Percentiles rank a stretch among this genome's conserved stretches.
Conservation (phyloP, 1,284 basidiomycete species). For the Sporisorium reilianum region DNA sequence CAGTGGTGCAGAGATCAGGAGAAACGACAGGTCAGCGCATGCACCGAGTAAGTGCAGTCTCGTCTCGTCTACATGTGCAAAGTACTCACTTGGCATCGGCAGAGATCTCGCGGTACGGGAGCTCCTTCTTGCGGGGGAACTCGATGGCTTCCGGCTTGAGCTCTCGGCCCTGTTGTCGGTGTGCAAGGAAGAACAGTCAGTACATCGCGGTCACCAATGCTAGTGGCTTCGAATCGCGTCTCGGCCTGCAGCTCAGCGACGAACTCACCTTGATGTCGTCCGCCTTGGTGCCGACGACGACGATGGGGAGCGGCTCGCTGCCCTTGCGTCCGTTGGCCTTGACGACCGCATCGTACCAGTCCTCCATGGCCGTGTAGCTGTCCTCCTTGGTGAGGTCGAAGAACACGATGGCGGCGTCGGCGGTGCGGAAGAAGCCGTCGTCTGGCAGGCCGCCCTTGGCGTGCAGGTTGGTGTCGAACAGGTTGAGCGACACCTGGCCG, state of each 20-base stretch:
- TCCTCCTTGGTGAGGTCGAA: constrained; percentile 40
- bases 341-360: constrained; percentile 48
- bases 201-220: background rate
- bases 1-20: background rate
- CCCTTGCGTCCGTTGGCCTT: constrained; percentile 50
- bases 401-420: constrained; percentile 46
- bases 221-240: too few species aligned
- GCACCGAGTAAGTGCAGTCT: background rate
- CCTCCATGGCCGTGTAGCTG: constrained; percentile 51
- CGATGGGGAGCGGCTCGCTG: constrained; percentile 49
- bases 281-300: constrained; percentile 49
- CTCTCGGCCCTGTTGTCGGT: constrained; percentile 28
- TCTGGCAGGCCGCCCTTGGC: constrained; percentile 51
- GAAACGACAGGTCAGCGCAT: background rate
- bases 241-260: background rate
- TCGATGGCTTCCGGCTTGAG: constrained; percentile 51
- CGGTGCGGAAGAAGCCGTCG: constrained; percentile 52
- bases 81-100: constrained; percentile 45
- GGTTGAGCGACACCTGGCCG: constrained; percentile 41
- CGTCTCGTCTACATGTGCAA: background rate
- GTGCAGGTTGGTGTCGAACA: constrained; percentile 52
- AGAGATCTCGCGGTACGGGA: constrained; percentile 50
- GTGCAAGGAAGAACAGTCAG: background rate
- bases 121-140: constrained; percentile 53
- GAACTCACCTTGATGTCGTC: constrained; percentile 51